Percentiles rank a stretch among this genome's conserved stretches.
Conservation (phyloP, 805 yeast genomes). For the Candida verbasci region DNA sequence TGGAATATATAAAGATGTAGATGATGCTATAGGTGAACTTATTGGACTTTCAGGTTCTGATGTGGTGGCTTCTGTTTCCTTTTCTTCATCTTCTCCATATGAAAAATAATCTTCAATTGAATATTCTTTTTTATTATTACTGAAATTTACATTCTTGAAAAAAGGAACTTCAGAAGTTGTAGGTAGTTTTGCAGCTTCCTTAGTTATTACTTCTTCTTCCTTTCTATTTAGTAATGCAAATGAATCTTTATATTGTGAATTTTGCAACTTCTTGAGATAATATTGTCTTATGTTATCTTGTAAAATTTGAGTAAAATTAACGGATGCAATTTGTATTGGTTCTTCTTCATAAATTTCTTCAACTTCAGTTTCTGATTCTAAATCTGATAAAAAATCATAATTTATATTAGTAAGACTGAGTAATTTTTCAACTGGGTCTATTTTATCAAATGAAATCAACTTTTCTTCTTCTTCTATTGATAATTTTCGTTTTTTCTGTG, state of each 20-base stretch:
- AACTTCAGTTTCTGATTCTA: constrained; percentile 14
- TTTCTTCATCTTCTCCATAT: constrained; percentile 20
- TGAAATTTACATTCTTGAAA: constrained; percentile 33
- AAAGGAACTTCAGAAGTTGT: constrained; percentile 24
- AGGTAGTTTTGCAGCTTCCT: background rate
- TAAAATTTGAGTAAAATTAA: constrained; percentile 33
- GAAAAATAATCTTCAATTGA: constrained; percentile 32
- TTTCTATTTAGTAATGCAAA: constrained; percentile 26
- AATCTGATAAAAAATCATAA: constrained; percentile 26
- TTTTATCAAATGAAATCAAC: constrained; percentile 20
- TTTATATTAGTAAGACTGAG: constrained; percentile 30
- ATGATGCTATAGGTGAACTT: constrained; percentile 8
- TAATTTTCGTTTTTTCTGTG: constrained; percentile 8
- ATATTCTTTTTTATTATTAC: constrained; percentile 20
- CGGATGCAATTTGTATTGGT: constrained; percentile 14
- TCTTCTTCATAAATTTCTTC: constrained; percentile 12
- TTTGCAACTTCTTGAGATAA: constrained; percentile 20
- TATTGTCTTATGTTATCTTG: constrained; percentile 35
- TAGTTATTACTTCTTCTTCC: background rate
- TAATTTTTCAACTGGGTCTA: constrained; percentile 41
- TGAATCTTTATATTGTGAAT: constrained; percentile 29
- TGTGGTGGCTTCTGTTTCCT: constrained; percentile 6
- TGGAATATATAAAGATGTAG: constrained; percentile 9
- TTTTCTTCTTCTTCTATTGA: constrained; percentile 8
- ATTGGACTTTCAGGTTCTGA: constrained; percentile 2